phyloP scores from a whole-genome alignment of 495 filamentous ascomycete species.

The Zalerion maritima region DNA sequence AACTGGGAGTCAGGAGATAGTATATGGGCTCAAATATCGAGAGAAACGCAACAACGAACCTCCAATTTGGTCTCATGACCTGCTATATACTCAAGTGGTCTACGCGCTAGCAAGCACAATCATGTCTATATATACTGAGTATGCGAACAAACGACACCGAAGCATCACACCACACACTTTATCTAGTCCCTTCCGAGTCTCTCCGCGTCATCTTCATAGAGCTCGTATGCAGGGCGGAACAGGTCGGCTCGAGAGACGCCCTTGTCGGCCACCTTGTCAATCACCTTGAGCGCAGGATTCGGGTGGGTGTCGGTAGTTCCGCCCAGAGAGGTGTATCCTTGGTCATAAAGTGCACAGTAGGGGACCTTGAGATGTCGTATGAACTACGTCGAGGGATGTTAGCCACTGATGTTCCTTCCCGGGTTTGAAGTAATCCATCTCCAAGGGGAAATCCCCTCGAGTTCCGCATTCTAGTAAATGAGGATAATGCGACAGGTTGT shows the following conservation, averaged over 20 bases:
- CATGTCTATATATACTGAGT: too few relatives aligned
- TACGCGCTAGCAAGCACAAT: too few relatives aligned
- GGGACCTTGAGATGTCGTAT: slow-evolving; percentile 61
- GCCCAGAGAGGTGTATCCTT: slow-evolving; percentile 67
- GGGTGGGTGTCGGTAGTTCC: slow-evolving; percentile 82
- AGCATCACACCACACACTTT: too few relatives aligned
- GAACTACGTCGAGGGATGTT: slow-evolving; percentile 42
- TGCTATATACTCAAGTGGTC: too few relatives aligned
- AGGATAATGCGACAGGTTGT: background rate
- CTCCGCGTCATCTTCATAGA: slow-evolving; percentile 74
- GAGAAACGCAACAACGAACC: too few relatives aligned
- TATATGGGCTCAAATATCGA: too few relatives aligned
- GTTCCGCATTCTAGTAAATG: background rate
- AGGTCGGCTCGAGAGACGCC: too few relatives aligned
- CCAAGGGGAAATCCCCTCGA: too few relatives aligned
- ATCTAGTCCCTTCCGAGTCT: slow-evolving; percentile 72
- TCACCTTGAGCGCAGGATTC: slow-evolving; percentile 59
- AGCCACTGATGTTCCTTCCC: slow-evolving; percentile 3
- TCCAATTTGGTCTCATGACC: too few relatives aligned
- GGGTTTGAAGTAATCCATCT: background rate
- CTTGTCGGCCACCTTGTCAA: slow-evolving; percentile 17
- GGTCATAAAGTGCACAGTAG: slow-evolving; percentile 78
- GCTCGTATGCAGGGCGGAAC: slow-evolving; percentile 75
- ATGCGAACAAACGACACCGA: too few relatives aligned
- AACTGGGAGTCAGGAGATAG: too few relatives aligned